Percentiles rank a stretch among this genome's conserved stretches.
phyloP scores from a whole-genome alignment of 148 eudicot species.

The Linanthus parryae region DNA sequence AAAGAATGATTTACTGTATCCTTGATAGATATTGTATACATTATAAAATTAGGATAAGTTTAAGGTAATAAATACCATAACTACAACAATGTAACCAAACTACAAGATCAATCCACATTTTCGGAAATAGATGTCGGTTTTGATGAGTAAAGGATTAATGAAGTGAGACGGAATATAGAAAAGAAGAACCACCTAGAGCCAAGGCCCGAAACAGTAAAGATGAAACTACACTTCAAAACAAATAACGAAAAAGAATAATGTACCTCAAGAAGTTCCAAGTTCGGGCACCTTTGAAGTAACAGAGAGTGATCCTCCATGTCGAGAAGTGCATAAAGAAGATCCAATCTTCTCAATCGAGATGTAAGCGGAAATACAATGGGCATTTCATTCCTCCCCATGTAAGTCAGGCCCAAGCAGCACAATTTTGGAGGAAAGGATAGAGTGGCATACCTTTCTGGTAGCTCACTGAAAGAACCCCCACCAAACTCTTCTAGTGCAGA shows the following conservation, averaged over 20 bases:
- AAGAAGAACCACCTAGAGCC: too few species aligned
- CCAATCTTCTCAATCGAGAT: conserved; percentile 54
- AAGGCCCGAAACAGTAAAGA: too few species aligned
- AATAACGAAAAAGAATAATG: not conserved
- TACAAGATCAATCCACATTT: too few species aligned
- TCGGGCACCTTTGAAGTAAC: conserved; percentile 70
- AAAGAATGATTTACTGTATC: too few species aligned
- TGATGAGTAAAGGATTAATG: too few species aligned
- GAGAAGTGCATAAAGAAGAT: conserved; percentile 74
- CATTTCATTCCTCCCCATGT: conserved; percentile 56
- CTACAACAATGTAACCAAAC: too few species aligned
- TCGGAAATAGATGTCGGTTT: too few species aligned
- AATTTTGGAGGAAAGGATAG: conserved; percentile 53
- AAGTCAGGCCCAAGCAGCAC: conserved; percentile 58
- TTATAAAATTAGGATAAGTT: too few species aligned
- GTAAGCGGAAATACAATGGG: conserved; percentile 61
- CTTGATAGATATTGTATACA: too few species aligned
- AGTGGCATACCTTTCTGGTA: conserved; percentile 40
- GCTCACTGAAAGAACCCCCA: conserved; percentile 68
- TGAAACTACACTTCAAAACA: too few species aligned
- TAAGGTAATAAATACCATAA: too few species aligned
- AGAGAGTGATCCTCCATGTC: conserved; percentile 64
- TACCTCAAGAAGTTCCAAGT: conserved; percentile 96
- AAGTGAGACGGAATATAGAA: too few species aligned
- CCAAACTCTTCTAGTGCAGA: conserved; percentile 67